phyloP scores from a whole-genome alignment of 2,329 filamentous ascomycete genomes.

The Trichoderma semiorbis region DNA sequence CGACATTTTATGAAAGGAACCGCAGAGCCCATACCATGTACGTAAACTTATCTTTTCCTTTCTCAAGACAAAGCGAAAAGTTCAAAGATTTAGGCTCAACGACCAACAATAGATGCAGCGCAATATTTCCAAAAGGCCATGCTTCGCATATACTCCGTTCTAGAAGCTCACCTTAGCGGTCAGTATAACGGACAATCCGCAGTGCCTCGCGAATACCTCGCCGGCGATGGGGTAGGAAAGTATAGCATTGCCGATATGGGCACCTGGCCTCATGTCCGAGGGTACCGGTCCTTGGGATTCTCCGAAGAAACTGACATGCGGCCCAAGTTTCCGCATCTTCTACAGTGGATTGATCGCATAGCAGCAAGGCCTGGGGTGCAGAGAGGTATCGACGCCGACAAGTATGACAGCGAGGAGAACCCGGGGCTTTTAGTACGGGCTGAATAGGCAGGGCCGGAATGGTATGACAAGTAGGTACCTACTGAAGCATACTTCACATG shows the following conservation, averaged over 20 bases:
- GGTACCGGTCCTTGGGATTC: background rate
- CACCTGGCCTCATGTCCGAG: background rate
- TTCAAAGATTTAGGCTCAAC: background rate
- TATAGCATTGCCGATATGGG: constrained; percentile 3
- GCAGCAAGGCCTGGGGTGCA: background rate
- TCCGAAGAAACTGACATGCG: background rate
- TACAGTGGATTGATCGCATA: constrained; percentile 4
- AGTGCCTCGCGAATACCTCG: background rate
- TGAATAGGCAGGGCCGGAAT: background rate
- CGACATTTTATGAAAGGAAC: background rate
- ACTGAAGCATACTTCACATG: background rate
- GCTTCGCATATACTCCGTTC: background rate
- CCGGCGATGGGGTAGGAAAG: background rate
- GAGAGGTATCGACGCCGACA: background rate
- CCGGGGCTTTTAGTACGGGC: background rate
- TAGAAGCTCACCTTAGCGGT: constrained; percentile 3
- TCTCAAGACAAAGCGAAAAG: too few species aligned
- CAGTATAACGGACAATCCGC: background rate
- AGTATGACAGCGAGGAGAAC: constrained; percentile 5
- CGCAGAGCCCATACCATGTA: background rate
- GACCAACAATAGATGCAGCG: background rate
- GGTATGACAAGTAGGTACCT: background rate
- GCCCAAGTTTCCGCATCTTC: constrained; percentile 3
- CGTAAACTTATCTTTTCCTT: background rate
- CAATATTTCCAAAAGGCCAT: background rate